phyloP scores from a whole-genome alignment of 139 green algal genomes.

The Eudorina sp. region DNA sequence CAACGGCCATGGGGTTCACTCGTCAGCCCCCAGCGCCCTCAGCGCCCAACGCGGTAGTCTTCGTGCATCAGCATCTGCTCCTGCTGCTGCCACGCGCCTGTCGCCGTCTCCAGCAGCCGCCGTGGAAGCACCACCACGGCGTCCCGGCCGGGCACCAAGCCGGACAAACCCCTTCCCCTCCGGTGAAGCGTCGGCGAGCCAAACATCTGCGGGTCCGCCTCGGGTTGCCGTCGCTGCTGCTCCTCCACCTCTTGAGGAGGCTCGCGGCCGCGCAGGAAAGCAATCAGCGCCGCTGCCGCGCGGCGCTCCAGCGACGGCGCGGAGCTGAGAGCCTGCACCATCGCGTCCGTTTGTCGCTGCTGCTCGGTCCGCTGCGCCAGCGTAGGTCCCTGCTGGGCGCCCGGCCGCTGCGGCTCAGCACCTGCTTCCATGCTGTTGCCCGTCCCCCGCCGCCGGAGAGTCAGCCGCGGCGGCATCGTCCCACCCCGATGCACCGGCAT shows the following conservation, averaged over 20 bases:
- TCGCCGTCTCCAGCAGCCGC: constrained; percentile 52
- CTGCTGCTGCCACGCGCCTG: constrained; percentile 58
- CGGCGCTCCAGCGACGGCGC: neutral
- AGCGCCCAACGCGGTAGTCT: neutral
- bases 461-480: neutral
- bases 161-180: constrained; percentile 42
- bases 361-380: too few species aligned
- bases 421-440: neutral
- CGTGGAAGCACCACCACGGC: constrained; percentile 53
- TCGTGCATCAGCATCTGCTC: constrained; percentile 52
- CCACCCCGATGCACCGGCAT: neutral
- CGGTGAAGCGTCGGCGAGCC: too few species aligned
- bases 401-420: too few species aligned
- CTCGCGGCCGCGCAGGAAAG: constrained; percentile 14
- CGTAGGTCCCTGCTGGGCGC: too few species aligned
- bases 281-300: neutral
- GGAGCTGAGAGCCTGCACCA: neutral
- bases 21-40: neutral
- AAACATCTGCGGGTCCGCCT: too few species aligned
- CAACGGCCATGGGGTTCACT: too few species aligned
- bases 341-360: too few species aligned
- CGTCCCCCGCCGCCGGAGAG: neutral
- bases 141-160: constrained; percentile 11
- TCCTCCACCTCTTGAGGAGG: too few species aligned
- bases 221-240: constrained; percentile 16